Evolutionary conservation across 352 stramenopile genomes (phyloP), one percentile per base, ranked within the genome.

Genomic region (Phytopythium boreale): DNA sequence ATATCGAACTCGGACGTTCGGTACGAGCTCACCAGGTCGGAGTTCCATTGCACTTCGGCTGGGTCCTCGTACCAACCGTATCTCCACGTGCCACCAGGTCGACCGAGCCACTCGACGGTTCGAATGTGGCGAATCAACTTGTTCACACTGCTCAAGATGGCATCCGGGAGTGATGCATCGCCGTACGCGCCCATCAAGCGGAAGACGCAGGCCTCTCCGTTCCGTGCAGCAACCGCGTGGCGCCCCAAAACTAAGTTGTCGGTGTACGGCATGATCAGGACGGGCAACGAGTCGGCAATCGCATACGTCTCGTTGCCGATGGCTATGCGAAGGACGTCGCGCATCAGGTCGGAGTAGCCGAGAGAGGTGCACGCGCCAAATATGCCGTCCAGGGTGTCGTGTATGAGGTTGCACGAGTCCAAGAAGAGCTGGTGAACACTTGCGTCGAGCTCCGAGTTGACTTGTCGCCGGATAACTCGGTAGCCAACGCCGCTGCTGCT

Each of bases 401-500:
- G 43, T 15, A 72, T 69, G 3, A 69, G 68, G 20, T 15, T 41
- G 41, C 72, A 76, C 20, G 62, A 59, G 3, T 27, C 34, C 5
- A 29, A 7, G 44, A 69, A 67, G 1, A 41, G 52, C 15, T 17
- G 14, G 17, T 64, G 36, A 2, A 52, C 46, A 0, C 15, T 22
- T 2, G 65, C 63, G 14, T 75, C 58, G 5, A 72, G 34, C 12
- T 4, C 26, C 26, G 62, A 51, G 14, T 20, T 46, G 5, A 17
- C 34, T 27, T 52, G 26, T 2, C 65, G 53, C 19, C 62, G 22
- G 11, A 64, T 64, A 17, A 82, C 57, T 7, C 71, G 71, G 24
- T 64, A 84, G 24, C 59, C 75, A 46, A 56, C 64, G 52, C 68
- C 61, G 2, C 67, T 63, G 19, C 31, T 47, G 4, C 71, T 69